A percentile compares a stretch with the other conserved stretches of the same genome.
These are phyloP conservation scores for Craspedostauros australis DNA, from an alignment of 108 stramenopile species.

Conservation along the genomic window DNA sequence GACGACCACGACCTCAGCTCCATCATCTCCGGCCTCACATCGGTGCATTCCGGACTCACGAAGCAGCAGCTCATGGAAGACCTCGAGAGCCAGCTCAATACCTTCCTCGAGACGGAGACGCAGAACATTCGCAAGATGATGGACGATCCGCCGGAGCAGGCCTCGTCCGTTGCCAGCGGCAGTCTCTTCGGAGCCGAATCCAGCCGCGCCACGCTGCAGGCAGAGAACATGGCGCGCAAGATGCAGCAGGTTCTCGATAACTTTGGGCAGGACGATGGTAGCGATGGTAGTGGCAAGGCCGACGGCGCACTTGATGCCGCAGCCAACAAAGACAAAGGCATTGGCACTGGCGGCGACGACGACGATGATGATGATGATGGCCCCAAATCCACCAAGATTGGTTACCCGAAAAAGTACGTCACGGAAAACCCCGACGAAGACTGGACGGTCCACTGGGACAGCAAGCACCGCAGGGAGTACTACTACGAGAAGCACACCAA, in stretches of 20 bases:
- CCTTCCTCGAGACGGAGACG: slow-evolving; percentile 40
- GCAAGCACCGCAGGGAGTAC: slow-evolving; percentile 35
- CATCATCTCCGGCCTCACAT: slow-evolving; percentile 34
- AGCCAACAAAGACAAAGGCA: background rate
- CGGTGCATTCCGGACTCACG: slow-evolving; percentile 19
- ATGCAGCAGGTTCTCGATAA: slow-evolving; percentile 46
- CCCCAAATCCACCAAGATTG: background rate
- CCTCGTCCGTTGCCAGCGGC: background rate
- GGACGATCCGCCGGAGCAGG: slow-evolving; percentile 26
- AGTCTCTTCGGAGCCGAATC: slow-evolving; percentile 6
- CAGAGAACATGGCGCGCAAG: slow-evolving; percentile 38
- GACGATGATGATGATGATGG: background rate
- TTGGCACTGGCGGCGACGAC: background rate
- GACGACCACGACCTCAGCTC: slow-evolving; percentile 14
- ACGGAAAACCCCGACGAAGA: slow-evolving; percentile 39
- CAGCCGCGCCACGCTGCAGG: slow-evolving; percentile 21
- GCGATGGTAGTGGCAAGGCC: background rate
- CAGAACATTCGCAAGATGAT: slow-evolving; percentile 35
- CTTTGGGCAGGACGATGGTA: slow-evolving; percentile 21
- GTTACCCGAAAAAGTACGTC: slow-evolving; percentile 18
- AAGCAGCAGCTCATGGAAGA: slow-evolving; percentile 22
- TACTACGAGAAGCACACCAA: slow-evolving; percentile 32
- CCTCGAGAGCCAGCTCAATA: slow-evolving; percentile 16
- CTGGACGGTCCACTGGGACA: slow-evolving; percentile 45
- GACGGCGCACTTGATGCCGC: background rate